These are phyloP conservation scores for Penicillium cinerascens DNA, from an alignment of 495 filamentous ascomycete species.

Conservation along the genomic window DNA sequence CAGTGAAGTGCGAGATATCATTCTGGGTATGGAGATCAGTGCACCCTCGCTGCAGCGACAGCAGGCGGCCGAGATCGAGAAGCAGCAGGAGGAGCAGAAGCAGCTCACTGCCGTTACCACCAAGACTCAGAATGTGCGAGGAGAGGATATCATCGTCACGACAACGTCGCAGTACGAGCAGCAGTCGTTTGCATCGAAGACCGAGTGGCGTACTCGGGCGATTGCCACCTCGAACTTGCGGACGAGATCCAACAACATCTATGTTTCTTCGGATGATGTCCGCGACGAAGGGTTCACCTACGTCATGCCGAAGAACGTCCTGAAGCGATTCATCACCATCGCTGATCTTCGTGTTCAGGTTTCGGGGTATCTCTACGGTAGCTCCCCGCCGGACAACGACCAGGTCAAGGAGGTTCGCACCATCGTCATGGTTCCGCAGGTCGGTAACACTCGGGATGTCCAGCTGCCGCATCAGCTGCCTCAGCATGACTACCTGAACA, in stretches of 20 bases:
- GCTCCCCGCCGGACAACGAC: slow-evolving; percentile 88
- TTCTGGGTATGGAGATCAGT: slow-evolving; percentile 99
- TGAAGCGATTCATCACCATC: slow-evolving; percentile 98
- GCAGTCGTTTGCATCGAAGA: slow-evolving; percentile 96
- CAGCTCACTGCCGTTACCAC: slow-evolving; percentile 97
- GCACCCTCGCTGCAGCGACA: slow-evolving; percentile 98
- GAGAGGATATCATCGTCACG: slow-evolving; percentile 97
- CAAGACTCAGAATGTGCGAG: slow-evolving; percentile 96
- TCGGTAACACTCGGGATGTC: slow-evolving; percentile 87
- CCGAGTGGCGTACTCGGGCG: slow-evolving; percentile 95
- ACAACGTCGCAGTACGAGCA: slow-evolving; percentile 97
- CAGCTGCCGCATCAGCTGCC: slow-evolving; percentile 90
- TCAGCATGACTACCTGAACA: slow-evolving; percentile 85
- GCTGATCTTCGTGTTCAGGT: slow-evolving; percentile 96
- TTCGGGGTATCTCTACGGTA: slow-evolving; percentile 91
- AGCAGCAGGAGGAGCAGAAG: slow-evolving; percentile 94
- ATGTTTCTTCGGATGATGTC: slow-evolving; percentile 92
- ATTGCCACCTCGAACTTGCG: slow-evolving; percentile 96
- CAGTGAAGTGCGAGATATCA: slow-evolving; percentile 97
- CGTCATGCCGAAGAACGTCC: slow-evolving; percentile 98
- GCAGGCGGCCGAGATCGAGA: slow-evolving; percentile 98
- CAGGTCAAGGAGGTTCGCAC: slow-evolving; percentile 95
- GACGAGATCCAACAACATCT: slow-evolving; percentile 95
- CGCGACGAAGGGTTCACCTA: slow-evolving; percentile 83
- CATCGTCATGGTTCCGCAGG: slow-evolving; percentile 97